phyloP scores from a whole-genome alignment of 2,329 filamentous ascomycete genomes.

The Spiromastix sp. region DNA sequence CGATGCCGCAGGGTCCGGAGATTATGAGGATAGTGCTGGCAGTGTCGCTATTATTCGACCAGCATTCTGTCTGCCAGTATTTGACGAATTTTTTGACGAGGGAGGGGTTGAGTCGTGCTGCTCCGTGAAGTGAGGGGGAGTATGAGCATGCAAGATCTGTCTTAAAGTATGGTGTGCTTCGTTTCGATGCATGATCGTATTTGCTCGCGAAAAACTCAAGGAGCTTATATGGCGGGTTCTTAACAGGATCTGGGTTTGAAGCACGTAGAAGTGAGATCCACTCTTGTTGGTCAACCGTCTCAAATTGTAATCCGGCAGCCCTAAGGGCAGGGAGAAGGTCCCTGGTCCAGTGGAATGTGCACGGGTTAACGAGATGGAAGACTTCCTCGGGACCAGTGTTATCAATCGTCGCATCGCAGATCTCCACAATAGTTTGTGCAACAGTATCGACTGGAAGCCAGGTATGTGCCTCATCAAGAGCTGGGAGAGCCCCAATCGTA shows the following conservation, averaged over 20 bases:
- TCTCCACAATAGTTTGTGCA: constrained; percentile 25
- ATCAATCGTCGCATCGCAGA: constrained; percentile 6
- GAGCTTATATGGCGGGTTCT: constrained; percentile 44
- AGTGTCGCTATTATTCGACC: too few species aligned
- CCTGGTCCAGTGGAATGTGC: constrained; percentile 40
- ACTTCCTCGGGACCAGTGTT: constrained; percentile 21
- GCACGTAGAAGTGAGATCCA: constrained; percentile 30
- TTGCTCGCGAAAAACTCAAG: constrained; percentile 44
- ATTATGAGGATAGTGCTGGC: not conserved
- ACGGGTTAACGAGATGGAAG: constrained; percentile 45
- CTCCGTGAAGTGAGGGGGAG: not conserved
- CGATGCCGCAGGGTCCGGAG: not conserved
- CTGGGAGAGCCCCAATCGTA: constrained; percentile 36
- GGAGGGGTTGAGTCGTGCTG: not conserved
- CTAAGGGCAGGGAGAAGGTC: constrained; percentile 46
- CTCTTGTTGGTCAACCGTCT: constrained; percentile 15
- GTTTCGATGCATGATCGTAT: constrained; percentile 34
- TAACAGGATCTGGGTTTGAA: constrained; percentile 38
- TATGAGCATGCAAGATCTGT: constrained; percentile 2
- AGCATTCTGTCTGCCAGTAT: constrained; percentile 3
- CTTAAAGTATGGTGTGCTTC: not conserved
- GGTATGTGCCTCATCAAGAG: constrained; percentile 32
- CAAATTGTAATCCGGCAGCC: constrained; percentile 29
- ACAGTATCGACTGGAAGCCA: constrained; percentile 38
- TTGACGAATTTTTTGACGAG: constrained; percentile 1